Percentiles rank a stretch among this genome's conserved stretches.
Conservation (phyloP, 208 protist species). For the Trypanosoma grayi region DNA sequence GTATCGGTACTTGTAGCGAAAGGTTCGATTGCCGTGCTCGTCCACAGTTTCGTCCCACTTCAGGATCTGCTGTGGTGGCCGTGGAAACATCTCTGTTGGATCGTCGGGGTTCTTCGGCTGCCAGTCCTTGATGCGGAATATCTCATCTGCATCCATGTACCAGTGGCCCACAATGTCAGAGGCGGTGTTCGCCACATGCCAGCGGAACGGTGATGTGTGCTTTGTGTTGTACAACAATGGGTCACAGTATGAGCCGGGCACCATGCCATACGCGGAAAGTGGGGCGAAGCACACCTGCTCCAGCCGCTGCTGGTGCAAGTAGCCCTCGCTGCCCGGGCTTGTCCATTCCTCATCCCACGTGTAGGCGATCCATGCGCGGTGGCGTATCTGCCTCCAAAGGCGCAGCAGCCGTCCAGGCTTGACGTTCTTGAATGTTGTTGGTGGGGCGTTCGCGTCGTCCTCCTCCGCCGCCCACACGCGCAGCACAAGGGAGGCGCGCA, state of each 20-base stretch:
- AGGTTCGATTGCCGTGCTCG: slow-evolving; percentile 89
- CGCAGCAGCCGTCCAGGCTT: slow-evolving; percentile 77
- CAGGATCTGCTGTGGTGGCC: slow-evolving; percentile 76
- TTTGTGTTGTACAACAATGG: slow-evolving; percentile 92
- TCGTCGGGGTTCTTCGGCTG: slow-evolving; percentile 87
- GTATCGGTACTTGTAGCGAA: slow-evolving; percentile 89
- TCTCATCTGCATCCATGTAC: slow-evolving; percentile 90
- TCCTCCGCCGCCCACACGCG: slow-evolving; percentile 86
- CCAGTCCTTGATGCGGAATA: slow-evolving; percentile 89
- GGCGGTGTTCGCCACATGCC: slow-evolving; percentile 78
- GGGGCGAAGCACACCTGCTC: slow-evolving; percentile 90
- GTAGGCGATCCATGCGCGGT: slow-evolving; percentile 78
- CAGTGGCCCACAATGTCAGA: slow-evolving; percentile 88
- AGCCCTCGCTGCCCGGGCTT: slow-evolving; percentile 70
- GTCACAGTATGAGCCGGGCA: slow-evolving; percentile 88
- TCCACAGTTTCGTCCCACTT: slow-evolving; percentile 88
- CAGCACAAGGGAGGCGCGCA: slow-evolving; percentile 59
- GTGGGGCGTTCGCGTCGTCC: slow-evolving; percentile 75
- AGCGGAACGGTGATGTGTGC: slow-evolving; percentile 87
- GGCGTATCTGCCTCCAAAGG: slow-evolving; percentile 84
- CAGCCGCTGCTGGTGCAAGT: slow-evolving; percentile 83
- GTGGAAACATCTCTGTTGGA: slow-evolving; percentile 88
- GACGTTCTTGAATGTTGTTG: slow-evolving; percentile 90
- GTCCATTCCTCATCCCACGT: slow-evolving; percentile 89
- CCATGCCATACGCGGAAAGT: slow-evolving; percentile 86